These are phyloP conservation scores for Kwoniella pini DNA, from an alignment of 768 basidiomycete species.

Conservation along the genomic window DNA sequence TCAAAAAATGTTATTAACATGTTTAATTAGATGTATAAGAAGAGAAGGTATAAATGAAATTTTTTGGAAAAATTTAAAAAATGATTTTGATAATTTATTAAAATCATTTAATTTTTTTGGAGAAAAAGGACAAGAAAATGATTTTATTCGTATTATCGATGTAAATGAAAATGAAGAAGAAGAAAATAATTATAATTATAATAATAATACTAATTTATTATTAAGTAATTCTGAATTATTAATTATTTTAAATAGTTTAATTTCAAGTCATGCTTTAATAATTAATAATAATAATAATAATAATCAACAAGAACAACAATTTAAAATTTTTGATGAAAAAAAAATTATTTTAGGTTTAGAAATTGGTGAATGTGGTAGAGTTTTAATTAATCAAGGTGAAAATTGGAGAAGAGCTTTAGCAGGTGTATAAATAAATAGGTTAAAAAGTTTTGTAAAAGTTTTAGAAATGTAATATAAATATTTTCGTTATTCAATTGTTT, in stretches of 20 bases:
- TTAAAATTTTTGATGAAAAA: slow-evolving; percentile 66
- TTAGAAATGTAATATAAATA: no score
- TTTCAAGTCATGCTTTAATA: slow-evolving; percentile 74
- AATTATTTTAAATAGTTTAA: slow-evolving; percentile 71
- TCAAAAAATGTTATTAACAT: slow-evolving; percentile 82
- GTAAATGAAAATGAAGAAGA: background rate
- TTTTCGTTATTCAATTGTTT: background rate
- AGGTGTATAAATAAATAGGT: slow-evolving; percentile 28
- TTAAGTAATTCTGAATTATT: slow-evolving; percentile 67
- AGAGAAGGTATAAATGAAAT: slow-evolving; percentile 85
- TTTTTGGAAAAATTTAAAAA: slow-evolving; percentile 73
- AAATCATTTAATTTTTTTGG: slow-evolving; percentile 61
- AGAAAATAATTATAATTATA: background rate
- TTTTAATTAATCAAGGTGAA: slow-evolving; percentile 74
- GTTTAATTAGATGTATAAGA: slow-evolving; percentile 76
- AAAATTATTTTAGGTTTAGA: slow-evolving; percentile 81
- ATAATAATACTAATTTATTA: background rate
- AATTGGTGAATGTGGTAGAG: slow-evolving; percentile 77
- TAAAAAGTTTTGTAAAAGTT: no score
- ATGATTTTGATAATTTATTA: slow-evolving; percentile 73
- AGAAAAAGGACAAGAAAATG: no score
- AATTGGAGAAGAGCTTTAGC: slow-evolving; percentile 55
- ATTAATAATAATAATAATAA: no score
- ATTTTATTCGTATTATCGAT: no score
- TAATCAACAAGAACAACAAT: slow-evolving; percentile 65